Evolutionary conservation across 768 basidiomycete genomes (phyloP).

Genomic region (Lentinula sp.): DNA sequence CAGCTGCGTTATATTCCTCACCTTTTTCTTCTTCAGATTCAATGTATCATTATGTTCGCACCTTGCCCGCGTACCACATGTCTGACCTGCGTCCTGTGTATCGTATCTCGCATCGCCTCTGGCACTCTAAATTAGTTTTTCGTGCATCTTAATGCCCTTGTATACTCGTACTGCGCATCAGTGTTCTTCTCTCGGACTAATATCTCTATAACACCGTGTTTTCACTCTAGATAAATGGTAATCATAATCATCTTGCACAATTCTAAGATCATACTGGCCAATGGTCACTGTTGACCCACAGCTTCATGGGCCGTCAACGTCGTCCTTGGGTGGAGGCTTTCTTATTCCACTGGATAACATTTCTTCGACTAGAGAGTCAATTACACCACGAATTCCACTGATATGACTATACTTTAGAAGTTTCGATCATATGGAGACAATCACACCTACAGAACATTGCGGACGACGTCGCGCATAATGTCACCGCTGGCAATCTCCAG

Average conservation of each 20-base stretch:
- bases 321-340: conserved; percentile 41
- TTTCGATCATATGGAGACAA: neutral
- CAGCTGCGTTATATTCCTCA: neutral
- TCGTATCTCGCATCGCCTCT: neutral
- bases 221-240: neutral
- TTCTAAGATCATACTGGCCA: neutral
- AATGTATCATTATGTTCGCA: neutral
- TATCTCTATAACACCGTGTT: neutral
- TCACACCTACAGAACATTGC: conserved; percentile 50
- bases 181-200: neutral
- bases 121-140: neutral
- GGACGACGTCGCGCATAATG: conserved; percentile 66
- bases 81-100: neutral
- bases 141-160: neutral
- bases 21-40: neutral
- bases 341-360: conserved; percentile 58
- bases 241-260: neutral
- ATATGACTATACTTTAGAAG: neutral
- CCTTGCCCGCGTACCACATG: neutral
- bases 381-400: conserved; percentile 17
- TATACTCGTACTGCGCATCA: neutral
- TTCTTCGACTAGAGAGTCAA: conserved; percentile 39
- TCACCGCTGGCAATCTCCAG: conserved; percentile 69
- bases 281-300: neutral
- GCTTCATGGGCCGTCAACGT: conserved; percentile 17